A percentile compares a stretch with the other conserved stretches of the same genome.
Evolutionary conservation across 2,329 filamentous ascomycete species (phyloP).

Genomic region (Xylaria sp.): DNA sequence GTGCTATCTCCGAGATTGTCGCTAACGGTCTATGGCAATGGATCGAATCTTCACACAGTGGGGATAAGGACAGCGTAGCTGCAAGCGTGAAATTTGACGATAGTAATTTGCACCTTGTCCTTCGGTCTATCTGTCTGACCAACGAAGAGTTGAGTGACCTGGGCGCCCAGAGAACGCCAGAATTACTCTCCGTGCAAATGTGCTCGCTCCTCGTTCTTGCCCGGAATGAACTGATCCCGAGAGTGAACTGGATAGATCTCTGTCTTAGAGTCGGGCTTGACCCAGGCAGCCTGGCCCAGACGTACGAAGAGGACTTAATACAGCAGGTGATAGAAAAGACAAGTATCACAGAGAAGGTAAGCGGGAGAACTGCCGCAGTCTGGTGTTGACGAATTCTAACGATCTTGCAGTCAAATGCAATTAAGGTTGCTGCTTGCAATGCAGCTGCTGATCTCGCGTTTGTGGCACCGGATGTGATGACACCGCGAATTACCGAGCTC

Average conservation of each 20-base stretch:
- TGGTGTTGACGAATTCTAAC: slow-evolving; percentile 15
- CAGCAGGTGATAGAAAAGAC: slow-evolving; percentile 67
- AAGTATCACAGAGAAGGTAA: slow-evolving; percentile 40
- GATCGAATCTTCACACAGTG: slow-evolving; percentile 66
- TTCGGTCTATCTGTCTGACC: slow-evolving; percentile 66
- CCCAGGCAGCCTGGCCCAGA: slow-evolving; percentile 74
- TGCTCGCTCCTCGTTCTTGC: slow-evolving; percentile 77
- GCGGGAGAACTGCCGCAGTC: slow-evolving; percentile 12
- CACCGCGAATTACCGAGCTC: slow-evolving; percentile 73
- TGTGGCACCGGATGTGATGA: slow-evolving; percentile 82
- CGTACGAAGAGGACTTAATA: slow-evolving; percentile 66
- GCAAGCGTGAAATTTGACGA: slow-evolving; percentile 65
- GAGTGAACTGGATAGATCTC: slow-evolving; percentile 84
- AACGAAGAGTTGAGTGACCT: slow-evolving; percentile 52
- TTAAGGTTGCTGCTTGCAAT: slow-evolving; percentile 75
- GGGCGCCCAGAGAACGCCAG: slow-evolving; percentile 47
- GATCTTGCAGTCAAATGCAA: slow-evolving; percentile 38
- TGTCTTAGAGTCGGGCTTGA: slow-evolving; percentile 81
- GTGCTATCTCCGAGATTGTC: slow-evolving; percentile 63
- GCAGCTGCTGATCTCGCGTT: slow-evolving; percentile 92
- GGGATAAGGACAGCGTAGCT: slow-evolving; percentile 79
- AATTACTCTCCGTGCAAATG: slow-evolving; percentile 68
- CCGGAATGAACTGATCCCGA: slow-evolving; percentile 75
- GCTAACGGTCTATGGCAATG: slow-evolving; percentile 79
- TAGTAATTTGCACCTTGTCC: slow-evolving; percentile 62